phyloP scores from a whole-genome alignment of 441 rosid genomes.

The Croton laevigatus region DNA sequence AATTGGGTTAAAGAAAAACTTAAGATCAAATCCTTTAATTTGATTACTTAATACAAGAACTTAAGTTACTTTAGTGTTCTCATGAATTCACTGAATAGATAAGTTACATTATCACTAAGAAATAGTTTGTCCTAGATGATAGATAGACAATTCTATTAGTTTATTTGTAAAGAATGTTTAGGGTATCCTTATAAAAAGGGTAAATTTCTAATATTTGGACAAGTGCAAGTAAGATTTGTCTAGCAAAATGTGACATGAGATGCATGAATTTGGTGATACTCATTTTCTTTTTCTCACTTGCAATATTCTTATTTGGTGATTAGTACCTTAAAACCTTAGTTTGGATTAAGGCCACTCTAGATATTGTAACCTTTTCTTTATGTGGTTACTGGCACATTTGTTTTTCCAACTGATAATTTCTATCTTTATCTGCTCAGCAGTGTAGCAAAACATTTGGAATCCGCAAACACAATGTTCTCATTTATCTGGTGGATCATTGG shows the following conservation, averaged over 20 bases:
- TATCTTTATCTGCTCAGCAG: slow-evolving; percentile 28
- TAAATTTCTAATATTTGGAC: neutral
- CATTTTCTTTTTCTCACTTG: neutral
- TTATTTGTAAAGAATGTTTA: no score
- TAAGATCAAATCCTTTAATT: neutral
- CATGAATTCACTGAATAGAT: neutral
- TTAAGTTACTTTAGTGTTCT: neutral
- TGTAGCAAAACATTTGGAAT: slow-evolving; percentile 78
- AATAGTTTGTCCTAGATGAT: neutral
- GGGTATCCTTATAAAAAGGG: neutral
- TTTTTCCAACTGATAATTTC: slow-evolving; percentile 1
- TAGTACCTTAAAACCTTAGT: neutral
- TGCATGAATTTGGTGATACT: neutral
- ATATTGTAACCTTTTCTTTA: neutral
- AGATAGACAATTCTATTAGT: neutral
- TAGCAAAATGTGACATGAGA: neutral
- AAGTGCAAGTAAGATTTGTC: neutral
- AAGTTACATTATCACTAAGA: no score
- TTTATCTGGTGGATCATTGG: slow-evolving; percentile 97
- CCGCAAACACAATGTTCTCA: slow-evolving; percentile 92
- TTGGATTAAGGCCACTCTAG: neutral
- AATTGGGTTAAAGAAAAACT: neutral
- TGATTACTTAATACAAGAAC: neutral
- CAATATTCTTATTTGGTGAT: neutral
- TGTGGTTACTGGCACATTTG: neutral